Evolutionary conservation across 106 monocot genomes (phyloP).

Genomic region (Platanthera zijinensis): DNA sequence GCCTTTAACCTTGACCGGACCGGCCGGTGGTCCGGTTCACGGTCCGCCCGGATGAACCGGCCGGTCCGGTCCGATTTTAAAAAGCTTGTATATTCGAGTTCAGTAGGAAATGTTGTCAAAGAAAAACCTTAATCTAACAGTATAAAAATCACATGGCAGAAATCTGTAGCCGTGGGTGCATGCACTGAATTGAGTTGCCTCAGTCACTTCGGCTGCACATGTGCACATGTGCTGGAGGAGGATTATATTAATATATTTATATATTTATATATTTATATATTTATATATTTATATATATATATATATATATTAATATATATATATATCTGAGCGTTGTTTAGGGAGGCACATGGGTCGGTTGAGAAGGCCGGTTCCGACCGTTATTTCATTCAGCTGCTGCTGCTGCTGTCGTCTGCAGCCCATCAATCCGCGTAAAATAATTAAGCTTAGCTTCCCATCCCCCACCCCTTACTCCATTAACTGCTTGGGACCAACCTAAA

Average conservation of each 20-base stretch:
- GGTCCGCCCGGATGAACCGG: too few relatives aligned
- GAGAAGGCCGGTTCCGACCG: not conserved
- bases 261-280: not conserved
- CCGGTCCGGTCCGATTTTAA: too few relatives aligned
- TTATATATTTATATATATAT: too few relatives aligned
- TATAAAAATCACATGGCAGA: not conserved
- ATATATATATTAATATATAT: not conserved
- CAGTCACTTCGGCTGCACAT: not conserved
- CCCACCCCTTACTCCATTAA: not conserved
- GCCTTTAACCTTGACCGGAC: too few relatives aligned
- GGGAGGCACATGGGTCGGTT: slow-evolving; percentile 4
- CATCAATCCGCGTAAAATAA: not conserved
- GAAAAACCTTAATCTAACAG: too few relatives aligned
- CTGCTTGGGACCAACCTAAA: not conserved
- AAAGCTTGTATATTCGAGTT: too few relatives aligned
- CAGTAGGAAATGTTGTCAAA: too few relatives aligned
- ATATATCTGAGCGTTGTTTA: not conserved
- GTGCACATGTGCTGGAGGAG: too few relatives aligned
- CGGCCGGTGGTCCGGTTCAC: too few relatives aligned
- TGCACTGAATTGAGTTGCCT: not conserved
- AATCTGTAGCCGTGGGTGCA: not conserved
- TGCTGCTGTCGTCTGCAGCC: too few relatives aligned
- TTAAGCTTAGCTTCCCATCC: not conserved
- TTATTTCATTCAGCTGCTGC: slow-evolving; percentile 3
- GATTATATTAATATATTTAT: too few relatives aligned